Conservation (phyloP, 768 basidiomycete genomes). For the Pisolithus marmoratus region DNA sequence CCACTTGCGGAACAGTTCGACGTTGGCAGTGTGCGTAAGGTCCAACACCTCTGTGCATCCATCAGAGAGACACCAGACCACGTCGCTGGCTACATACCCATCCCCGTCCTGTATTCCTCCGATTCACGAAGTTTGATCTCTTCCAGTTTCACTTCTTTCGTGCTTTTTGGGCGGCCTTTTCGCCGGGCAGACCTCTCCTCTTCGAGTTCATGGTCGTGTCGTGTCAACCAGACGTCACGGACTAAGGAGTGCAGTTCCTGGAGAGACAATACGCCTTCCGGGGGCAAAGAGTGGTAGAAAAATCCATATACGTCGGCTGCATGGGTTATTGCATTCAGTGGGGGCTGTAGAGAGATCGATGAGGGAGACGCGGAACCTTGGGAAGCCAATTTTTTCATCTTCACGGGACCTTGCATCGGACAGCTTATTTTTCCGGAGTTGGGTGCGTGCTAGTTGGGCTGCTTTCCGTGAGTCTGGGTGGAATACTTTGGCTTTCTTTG, state of each 20-base stretch:
- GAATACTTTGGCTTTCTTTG: slow-evolving; percentile 72
- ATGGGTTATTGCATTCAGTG: neutral
- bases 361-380: slow-evolving; percentile 35
- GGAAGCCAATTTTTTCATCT: slow-evolving; percentile 49
- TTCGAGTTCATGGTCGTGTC: slow-evolving; percentile 62
- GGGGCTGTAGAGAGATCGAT: neutral
- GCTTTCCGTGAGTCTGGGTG: slow-evolving; percentile 86
- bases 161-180: slow-evolving; percentile 72
- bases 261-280: slow-evolving; percentile 50
- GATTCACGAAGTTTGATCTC: slow-evolving; percentile 62
- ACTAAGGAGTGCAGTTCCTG: slow-evolving; percentile 63
- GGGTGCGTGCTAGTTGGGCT: slow-evolving; percentile 60
- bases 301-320: slow-evolving; percentile 69
- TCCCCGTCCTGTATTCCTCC: slow-evolving; percentile 74
- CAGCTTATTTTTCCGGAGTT: slow-evolving; percentile 65
- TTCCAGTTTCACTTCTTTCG: slow-evolving; percentile 60
- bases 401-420: slow-evolving; percentile 48
- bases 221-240: slow-evolving; percentile 64
- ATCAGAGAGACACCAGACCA: slow-evolving; percentile 1
- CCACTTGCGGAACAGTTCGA: slow-evolving; percentile 71
- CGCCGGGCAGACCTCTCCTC: slow-evolving; percentile 55
- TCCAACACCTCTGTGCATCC: slow-evolving; percentile 63
- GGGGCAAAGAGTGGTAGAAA: slow-evolving; percentile 68
- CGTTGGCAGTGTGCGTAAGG: slow-evolving; percentile 65
- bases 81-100: slow-evolving; percentile 48